phyloP scores from a whole-genome alignment of 2,329 filamentous ascomycete genomes.

The Pyrenochaeta sp. region DNA sequence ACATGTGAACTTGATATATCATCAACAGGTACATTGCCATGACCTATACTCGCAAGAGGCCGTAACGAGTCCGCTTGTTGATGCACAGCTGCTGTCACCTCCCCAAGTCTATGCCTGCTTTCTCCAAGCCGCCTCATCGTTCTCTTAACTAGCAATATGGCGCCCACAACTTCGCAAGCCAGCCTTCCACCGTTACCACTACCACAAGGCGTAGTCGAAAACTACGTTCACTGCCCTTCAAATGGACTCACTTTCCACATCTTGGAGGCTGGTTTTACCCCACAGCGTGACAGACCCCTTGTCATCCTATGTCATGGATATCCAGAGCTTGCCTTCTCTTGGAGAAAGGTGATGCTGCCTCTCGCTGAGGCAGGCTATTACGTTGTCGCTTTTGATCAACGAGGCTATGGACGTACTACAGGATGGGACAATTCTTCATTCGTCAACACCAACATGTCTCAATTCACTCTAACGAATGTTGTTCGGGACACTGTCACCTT shows the following conservation, averaged over 20 bases:
- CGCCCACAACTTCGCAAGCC: slow-evolving; percentile 3
- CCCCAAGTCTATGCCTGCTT: not conserved
- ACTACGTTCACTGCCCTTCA: slow-evolving; percentile 63
- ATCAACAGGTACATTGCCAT: not conserved
- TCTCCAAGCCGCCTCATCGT: not conserved
- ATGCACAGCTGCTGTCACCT: not conserved
- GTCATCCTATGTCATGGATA: slow-evolving; percentile 72
- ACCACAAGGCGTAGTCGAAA: slow-evolving; percentile 63
- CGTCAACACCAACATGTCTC: slow-evolving; percentile 62
- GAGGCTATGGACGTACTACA: slow-evolving; percentile 72
- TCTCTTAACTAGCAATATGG: slow-evolving; percentile 2
- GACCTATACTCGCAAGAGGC: not conserved
- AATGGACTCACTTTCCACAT: slow-evolving; percentile 69
- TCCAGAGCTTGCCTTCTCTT: slow-evolving; percentile 74
- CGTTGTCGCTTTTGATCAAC: slow-evolving; percentile 72
- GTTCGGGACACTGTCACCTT: slow-evolving; percentile 70
- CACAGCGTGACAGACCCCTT: slow-evolving; percentile 58
- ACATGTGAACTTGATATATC: not conserved
- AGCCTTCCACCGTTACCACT: slow-evolving; percentile 60
- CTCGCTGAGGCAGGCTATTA: slow-evolving; percentile 70
- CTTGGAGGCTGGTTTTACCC: slow-evolving; percentile 61
- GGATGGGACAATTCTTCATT: slow-evolving; percentile 65
- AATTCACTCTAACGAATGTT: slow-evolving; percentile 66
- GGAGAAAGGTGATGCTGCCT: slow-evolving; percentile 68
- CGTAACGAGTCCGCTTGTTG: not conserved